Conservation (phyloP, 352 stramenopile genomes). For the Aphanomyces stellatus region DNA sequence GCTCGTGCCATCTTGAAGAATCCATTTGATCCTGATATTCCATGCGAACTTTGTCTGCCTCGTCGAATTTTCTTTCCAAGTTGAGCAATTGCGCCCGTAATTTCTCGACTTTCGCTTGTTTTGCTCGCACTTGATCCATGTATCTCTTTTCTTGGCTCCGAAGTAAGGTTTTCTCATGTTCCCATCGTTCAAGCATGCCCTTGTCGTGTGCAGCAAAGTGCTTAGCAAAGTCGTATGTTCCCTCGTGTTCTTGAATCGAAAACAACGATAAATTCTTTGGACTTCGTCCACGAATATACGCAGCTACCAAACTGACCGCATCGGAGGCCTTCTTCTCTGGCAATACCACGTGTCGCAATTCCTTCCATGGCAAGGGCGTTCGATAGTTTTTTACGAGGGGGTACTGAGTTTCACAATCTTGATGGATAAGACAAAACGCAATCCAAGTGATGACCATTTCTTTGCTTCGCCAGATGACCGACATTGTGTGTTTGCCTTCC, state of each 20-base stretch:
- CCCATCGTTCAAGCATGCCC: background rate
- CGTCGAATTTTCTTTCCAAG: background rate
- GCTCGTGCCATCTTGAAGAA: background rate
- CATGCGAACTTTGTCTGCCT: background rate
- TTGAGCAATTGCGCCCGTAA: background rate
- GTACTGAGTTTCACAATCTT: constrained; percentile 15
- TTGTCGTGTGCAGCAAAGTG: constrained; percentile 21
- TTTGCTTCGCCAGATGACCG: constrained; percentile 33
- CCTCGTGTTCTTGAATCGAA: constrained; percentile 35
- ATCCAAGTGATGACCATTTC: constrained; percentile 37
- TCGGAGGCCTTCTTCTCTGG: constrained; percentile 24
- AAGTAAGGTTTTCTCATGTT: background rate
- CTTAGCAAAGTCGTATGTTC: constrained; percentile 32
- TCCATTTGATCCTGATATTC: background rate
- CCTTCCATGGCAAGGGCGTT: constrained; percentile 32
- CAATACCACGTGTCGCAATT: constrained; percentile 32
- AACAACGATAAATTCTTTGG: constrained; percentile 17
- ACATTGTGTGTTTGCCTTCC: constrained; percentile 16
- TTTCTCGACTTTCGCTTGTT: background rate
- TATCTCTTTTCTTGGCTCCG: background rate
- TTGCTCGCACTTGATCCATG: background rate
- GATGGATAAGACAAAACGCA: constrained; percentile 36
- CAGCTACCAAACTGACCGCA: constrained; percentile 27
- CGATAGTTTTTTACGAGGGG: constrained; percentile 27
- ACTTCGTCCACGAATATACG: constrained; percentile 38